Evolutionary conservation across 1,284 basidiomycete genomes (phyloP).

Genomic region (Fistulinella cinereoalba): DNA sequence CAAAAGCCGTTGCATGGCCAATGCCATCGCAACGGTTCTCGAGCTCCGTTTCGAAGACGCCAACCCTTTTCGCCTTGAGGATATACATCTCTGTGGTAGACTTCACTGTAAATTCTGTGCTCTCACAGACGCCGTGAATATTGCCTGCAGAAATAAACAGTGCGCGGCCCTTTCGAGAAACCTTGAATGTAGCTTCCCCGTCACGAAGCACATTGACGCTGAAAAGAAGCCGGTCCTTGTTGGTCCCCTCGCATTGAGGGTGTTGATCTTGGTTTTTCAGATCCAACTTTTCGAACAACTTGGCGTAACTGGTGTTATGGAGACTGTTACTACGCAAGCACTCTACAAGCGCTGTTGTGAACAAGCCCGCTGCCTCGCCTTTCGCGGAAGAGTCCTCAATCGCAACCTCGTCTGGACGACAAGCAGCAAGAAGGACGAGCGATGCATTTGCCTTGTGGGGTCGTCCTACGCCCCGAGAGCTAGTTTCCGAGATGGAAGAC

Average conservation of each 20-base stretch:
- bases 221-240: constrained; percentile 19
- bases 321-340: constrained; percentile 7
- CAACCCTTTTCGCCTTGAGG: constrained; percentile 13
- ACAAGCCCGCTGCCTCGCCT: constrained; percentile 16
- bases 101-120: constrained; percentile 13
- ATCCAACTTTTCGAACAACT: constrained; percentile 13
- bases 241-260: constrained; percentile 21
- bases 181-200: constrained; percentile 18
- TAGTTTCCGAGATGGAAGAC: constrained; percentile 9
- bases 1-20: constrained; percentile 6
- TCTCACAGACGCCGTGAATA: constrained; percentile 17
- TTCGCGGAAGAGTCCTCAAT: constrained; percentile 8
- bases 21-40: constrained; percentile 5
- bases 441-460: constrained; percentile 21
- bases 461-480: constrained; percentile 8
- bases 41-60: constrained; percentile 13
- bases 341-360: constrained; percentile 22
- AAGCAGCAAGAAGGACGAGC: constrained; percentile 24
- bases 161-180: constrained; percentile 3
- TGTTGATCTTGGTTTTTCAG: constrained; percentile 15
- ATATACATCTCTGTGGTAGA: neutral
- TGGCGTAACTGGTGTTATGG: constrained; percentile 18
- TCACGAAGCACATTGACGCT: constrained; percentile 19
- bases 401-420: constrained; percentile 16
- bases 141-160: constrained; percentile 22